Conservation (phyloP, 306 rosid species). For the Prinsepia uniflora region DNA sequence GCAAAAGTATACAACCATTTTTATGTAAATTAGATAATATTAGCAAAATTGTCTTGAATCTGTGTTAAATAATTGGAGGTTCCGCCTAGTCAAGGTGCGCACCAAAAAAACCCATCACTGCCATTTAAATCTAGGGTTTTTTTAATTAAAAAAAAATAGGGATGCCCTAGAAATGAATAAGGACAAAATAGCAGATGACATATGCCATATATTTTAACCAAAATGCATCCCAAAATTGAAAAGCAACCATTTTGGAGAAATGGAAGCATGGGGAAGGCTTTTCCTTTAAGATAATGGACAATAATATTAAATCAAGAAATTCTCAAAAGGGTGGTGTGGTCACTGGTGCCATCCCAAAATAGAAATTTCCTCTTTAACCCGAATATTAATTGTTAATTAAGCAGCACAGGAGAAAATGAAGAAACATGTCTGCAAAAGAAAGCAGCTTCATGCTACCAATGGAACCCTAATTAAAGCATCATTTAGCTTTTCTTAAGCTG, state of each 20-base stretch:
- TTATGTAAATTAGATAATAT: too few species aligned
- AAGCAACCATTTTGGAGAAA: slow-evolving; percentile 19
- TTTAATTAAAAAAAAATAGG: too few species aligned
- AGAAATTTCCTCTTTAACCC: background rate
- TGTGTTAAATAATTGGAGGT: background rate
- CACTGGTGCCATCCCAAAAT: slow-evolving; percentile 1
- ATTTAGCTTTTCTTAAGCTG: background rate
- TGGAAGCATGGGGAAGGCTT: slow-evolving; percentile 23
- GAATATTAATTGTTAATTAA: slow-evolving; percentile 1
- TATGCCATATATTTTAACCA: background rate
- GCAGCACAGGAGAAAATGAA: background rate
- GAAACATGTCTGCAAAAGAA: slow-evolving; percentile 11
- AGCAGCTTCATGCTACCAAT: background rate
- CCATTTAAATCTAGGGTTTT: background rate
- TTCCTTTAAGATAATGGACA: slow-evolving; percentile 2
- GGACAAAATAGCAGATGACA: slow-evolving; percentile 46
- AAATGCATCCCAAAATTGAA: background rate
- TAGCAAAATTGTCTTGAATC: background rate
- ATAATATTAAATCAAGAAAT: background rate
- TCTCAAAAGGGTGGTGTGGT: background rate
- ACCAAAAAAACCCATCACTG: slow-evolving; percentile 38
- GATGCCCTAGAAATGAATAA: slow-evolving; percentile 27
- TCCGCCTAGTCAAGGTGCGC: slow-evolving; percentile 31
- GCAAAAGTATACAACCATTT: too few species aligned
- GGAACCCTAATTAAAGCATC: background rate